Percentiles rank a stretch among this genome's conserved stretches.
These are phyloP conservation scores for Telfairia occidentalis DNA, from an alignment of 331 rosid species.

Conservation along the genomic window DNA sequence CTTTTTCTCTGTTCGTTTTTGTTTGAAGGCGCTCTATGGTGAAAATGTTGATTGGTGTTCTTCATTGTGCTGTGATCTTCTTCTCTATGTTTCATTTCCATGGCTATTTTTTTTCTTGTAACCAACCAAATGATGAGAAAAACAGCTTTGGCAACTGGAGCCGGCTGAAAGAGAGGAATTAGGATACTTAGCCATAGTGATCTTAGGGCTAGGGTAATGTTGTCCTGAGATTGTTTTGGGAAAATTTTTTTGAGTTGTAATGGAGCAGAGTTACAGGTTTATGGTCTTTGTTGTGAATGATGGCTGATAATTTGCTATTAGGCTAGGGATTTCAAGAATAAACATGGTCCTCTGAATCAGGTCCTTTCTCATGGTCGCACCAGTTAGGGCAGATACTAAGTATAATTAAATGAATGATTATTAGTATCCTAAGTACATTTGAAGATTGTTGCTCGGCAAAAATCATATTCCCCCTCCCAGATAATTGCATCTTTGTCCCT, in stretches of 20 bases:
- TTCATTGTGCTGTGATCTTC: background rate
- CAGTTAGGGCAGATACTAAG: background rate
- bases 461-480: too few species aligned
- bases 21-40: background rate
- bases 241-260: background rate
- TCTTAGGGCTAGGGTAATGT: background rate
- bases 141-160: background rate
- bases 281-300: background rate
- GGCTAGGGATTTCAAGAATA: background rate
- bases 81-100: background rate
- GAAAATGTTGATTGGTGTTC: background rate
- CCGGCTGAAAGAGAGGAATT: background rate
- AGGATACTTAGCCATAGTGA: background rate
- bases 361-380: background rate
- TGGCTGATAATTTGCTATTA: background rate
- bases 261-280: background rate
- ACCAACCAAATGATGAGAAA: background rate
- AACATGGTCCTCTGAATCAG: background rate
- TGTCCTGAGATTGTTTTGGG: background rate
- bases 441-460: too few species aligned
- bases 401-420: too few species aligned
- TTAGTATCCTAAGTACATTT: background rate
- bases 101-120: background rate
- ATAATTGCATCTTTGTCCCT: too few species aligned
- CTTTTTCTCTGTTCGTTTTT: background rate